Percentiles rank a stretch among this genome's conserved stretches.
These are phyloP conservation scores for Coemansia sp. DNA, from an alignment of 192 early-diverging fungal genomes.

Conservation along the genomic window DNA sequence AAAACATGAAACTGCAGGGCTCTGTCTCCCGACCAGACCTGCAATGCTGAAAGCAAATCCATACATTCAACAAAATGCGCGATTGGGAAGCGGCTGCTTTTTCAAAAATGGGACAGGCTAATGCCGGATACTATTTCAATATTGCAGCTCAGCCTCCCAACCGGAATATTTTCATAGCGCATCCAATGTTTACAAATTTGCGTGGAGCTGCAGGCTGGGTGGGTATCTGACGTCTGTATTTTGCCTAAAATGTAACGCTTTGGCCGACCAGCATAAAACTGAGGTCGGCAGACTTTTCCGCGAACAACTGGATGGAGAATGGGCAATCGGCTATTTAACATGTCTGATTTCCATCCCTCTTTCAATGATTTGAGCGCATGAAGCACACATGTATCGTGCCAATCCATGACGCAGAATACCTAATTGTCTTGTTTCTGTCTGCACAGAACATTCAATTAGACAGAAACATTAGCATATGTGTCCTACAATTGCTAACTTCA, in stretches of 20 bases:
- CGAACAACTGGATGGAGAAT: neutral
- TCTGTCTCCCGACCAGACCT: neutral
- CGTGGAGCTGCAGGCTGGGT: neutral
- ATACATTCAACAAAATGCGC: neutral
- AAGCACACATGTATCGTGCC: neutral
- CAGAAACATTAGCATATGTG: neutral
- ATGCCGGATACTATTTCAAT: neutral
- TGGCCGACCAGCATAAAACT: neutral
- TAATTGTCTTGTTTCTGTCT: neutral
- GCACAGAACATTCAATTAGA: neutral
- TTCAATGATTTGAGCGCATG: neutral
- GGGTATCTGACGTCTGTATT: neutral
- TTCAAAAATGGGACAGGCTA: neutral
- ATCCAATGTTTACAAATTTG: neutral
- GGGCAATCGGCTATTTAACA: neutral
- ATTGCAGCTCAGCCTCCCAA: neutral
- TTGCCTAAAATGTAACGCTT: neutral
- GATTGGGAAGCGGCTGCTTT: neutral
- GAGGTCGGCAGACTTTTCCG: neutral
- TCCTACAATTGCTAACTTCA: neutral
- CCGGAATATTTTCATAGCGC: neutral
- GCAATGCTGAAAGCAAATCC: neutral
- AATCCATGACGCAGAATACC: neutral
- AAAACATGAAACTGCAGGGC: neutral
- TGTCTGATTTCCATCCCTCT: neutral